Base-by-base conservation (phyloP, 148 eudicot genomes). In the Chenopodium quinoa region DNA sequence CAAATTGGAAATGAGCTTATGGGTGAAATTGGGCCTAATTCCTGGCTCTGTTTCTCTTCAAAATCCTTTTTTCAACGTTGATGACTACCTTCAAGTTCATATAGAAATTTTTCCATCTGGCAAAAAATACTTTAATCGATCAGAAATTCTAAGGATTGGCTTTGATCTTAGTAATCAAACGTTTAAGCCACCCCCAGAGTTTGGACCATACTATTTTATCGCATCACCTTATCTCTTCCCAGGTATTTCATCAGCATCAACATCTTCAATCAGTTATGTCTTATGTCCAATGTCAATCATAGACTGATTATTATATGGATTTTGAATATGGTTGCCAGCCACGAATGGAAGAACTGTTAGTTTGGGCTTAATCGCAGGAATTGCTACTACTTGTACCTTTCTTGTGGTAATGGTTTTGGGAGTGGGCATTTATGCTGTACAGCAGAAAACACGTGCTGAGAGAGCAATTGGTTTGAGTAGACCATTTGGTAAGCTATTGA, bases 141-240 rank as follows among this genome's bases (percentile, higher is more conserved):
- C 97, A 23, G 87, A 87, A 81, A 80, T 95, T 86, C 86, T 83
- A 86, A 88, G 78, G 86, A 86, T 95, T 80, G 98, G 98, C 14
- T 93, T 91, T 82, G 82, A 86, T 73, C 76, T 95, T 29, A 91
- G 89, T 77, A 91, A 93, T 81, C 97, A 95, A 73, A 91, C 89
- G 52, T 93, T 89, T 79, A 93, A 93, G 85, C 97, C 97, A 29
- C 98, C 98, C 64, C 70, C 40, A 0, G 85, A 74, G 64, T 93
- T 95, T 81, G 98, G 97, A 67, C 97, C 97, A 9, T 95, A 93
- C 75, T 91, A 84, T 85, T 93, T 95, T 73, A 85, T 92, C 31
- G 97, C 97, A 47, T 79, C 86, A 73, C 91, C 97, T 22, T 95
- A 95, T 78, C 37, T 78, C 81, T 93, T 95, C 77, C 89, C 86